Evolutionary conservation across 768 basidiomycete species (phyloP).

Genomic region (Boletus tomentosulus): DNA sequence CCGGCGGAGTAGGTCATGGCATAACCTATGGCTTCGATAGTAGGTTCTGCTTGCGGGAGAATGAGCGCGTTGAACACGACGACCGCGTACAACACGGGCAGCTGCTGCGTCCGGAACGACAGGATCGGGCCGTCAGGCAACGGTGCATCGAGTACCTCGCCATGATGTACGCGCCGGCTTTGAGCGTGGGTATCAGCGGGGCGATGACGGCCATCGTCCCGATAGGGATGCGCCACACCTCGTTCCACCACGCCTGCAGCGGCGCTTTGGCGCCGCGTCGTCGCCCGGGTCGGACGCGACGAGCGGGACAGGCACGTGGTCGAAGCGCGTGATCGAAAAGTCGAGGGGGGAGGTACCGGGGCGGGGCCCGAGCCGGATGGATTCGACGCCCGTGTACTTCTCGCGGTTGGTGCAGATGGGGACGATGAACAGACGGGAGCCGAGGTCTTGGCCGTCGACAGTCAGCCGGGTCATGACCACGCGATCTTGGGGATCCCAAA

Average conservation of each 20-base stretch:
- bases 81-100: slow-evolving; percentile 51
- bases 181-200: slow-evolving; percentile 49
- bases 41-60: slow-evolving; percentile 50
- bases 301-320: slow-evolving; percentile 48
- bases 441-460: slow-evolving; percentile 46
- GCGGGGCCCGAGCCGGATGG: slow-evolving; percentile 47
- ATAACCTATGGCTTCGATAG: slow-evolving; percentile 61
- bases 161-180: slow-evolving; percentile 50
- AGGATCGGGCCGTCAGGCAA: slow-evolving; percentile 51
- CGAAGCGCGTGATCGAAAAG: slow-evolving; percentile 53
- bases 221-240: slow-evolving; percentile 52
- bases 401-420: slow-evolving; percentile 50
- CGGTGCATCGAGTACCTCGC: slow-evolving; percentile 58
- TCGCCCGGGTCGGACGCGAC: background rate
- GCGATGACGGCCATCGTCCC: slow-evolving; percentile 50
- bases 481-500: slow-evolving; percentile 54
- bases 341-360: slow-evolving; percentile 53
- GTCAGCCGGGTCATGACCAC: slow-evolving; percentile 55
- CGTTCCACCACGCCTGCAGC: slow-evolving; percentile 51
- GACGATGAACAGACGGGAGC: slow-evolving; percentile 52
- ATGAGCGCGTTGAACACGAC: slow-evolving; percentile 49
- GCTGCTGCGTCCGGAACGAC: slow-evolving; percentile 61
- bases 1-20: slow-evolving; percentile 58
- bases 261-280: slow-evolving; percentile 33
- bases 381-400: slow-evolving; percentile 51